Percentiles rank a stretch among this genome's conserved stretches.
Conservation (phyloP, 192 early-diverging fungal species). For the Coemansia sp. region DNA sequence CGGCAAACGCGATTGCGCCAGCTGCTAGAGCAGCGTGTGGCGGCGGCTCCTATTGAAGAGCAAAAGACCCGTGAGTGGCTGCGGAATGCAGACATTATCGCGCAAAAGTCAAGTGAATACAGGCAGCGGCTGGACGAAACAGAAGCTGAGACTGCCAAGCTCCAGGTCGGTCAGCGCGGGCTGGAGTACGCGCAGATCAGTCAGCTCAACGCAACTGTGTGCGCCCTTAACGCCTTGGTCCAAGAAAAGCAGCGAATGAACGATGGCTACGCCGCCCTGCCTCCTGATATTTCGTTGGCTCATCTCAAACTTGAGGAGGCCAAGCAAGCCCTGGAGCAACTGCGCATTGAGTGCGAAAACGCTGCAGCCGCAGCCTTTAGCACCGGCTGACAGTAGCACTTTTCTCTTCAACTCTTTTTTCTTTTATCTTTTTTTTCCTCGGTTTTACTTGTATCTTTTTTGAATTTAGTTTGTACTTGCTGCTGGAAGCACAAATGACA, state of each 20-base stretch:
- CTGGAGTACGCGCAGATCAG: slow-evolving; percentile 34
- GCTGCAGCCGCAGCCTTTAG: slow-evolving; percentile 34
- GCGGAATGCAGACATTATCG: slow-evolving; percentile 39
- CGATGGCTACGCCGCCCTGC: slow-evolving; percentile 34
- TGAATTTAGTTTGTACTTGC: background rate
- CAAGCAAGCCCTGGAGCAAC: slow-evolving; percentile 21
- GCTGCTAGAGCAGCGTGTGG: slow-evolving; percentile 17
- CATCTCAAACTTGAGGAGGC: slow-evolving; percentile 45
- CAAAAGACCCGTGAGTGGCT: slow-evolving; percentile 52
- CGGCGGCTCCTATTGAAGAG: slow-evolving; percentile 28
- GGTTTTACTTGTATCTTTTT: background rate
- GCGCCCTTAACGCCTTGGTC: slow-evolving; percentile 8
- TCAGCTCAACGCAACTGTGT: slow-evolving; percentile 9
- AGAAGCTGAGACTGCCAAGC: background rate
- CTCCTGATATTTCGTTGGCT: slow-evolving; percentile 42
- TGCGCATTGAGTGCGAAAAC: slow-evolving; percentile 37
- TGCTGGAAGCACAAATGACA: background rate
- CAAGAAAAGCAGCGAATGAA: slow-evolving; percentile 14
- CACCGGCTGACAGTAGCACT: background rate
- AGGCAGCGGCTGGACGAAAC: slow-evolving; percentile 19
- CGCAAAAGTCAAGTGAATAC: slow-evolving; percentile 43
- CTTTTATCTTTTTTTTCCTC: background rate
- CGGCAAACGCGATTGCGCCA: slow-evolving; percentile 16
- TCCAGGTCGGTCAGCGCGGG: slow-evolving; percentile 1
- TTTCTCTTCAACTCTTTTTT: background rate